Base-by-base conservation (phyloP, 768 basidiomycete species). In the Xerocomellus dryophilus region DNA sequence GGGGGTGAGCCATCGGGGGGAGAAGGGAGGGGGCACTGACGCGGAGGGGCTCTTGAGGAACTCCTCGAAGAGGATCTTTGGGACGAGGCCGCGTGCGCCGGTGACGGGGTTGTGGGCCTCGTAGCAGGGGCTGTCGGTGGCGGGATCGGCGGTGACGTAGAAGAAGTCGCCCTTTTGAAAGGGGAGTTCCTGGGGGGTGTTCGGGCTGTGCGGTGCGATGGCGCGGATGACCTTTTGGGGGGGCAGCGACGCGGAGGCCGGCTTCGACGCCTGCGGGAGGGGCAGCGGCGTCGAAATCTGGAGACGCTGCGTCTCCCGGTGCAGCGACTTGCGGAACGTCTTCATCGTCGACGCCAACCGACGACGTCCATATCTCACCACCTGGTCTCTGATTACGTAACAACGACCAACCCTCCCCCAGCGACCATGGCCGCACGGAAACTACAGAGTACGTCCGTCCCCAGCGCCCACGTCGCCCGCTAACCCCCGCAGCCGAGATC, bases 111-210 rank as follows among this genome's bases (percentile, higher is more conserved):
- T 98, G 68, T 95, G 85, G 4, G 93, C 97, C 68, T 98, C 91
- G 65, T 93, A 99, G 86, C 88, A 98, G 43, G 75, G 72, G 4
- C 76, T 78, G 18, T 76, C 66, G 39, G 73, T 63, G 45, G 83
- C 79, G 17, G 81, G 73, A 63, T 97, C 93, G 53, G 82, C 83
- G 34, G 92, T 78, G 46, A 98, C 96, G 72, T 98, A 90, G 78
- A 98, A 98, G 74, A 98, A 97, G 74, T 99, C 97, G 58, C 97
- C 97, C 73, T 90, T 89, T 60, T 82, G 77, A 71, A 98, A 98
- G 29, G 90, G 82, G 40, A 99, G 84, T 61, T 98, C 86, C 66
- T 91, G 86, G 2, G 94, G 92, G 0, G 83, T 80, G 53, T 80
- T 77, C 3, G 91, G 82, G 43, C 79, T 74, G 74, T 92, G 84